Evolutionary conservation across 352 stramenopile species (phyloP), one percentile per base, ranked within the genome.

Genomic region (Phytophthora megakarya): DNA sequence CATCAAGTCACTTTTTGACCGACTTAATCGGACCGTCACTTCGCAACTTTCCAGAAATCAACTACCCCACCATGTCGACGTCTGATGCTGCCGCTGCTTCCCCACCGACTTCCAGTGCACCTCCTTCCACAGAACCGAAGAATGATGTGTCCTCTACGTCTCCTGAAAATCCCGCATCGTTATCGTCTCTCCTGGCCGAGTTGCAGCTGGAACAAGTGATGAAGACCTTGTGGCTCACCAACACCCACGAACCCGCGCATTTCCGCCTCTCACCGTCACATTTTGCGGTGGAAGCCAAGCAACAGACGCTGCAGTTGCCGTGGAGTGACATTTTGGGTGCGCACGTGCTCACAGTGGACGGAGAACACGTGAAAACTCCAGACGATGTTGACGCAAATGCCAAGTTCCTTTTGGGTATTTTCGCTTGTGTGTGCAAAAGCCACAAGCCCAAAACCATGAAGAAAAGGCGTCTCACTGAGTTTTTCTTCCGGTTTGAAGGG

Each of bases 301-400:
- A 51, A 7, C 46, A 55, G 39, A 53, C 23, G 12, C 45, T 84
- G 6, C 48, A 65, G 13, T 39, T 88, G 35, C 32, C 47, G 22
- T 90, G 81, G 81, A 48, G 45, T 16, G 76, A 86, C 43, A 68
- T 90, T 11, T 63, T 90, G 18, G 81, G 81, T 37, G 76, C 69
- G 3, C 81, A 90, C 63, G 56, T 89, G 49, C 61, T 83, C 50
- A 84, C 75, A 8, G 49, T 61, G 7, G 67, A 76, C 21, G 78
- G 78, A 13, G 72, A 78, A 30, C 76, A 75, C 40, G 45, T 88
- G 23, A 21, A 64, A 18, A 19, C 44, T 12, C 62, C 67, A 8
- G 22, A 67, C 22, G 66, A 73, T n/a, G 15, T 61, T 12, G 48
- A 49, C 18, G 26, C 47, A 6, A 40, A 59, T 9, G 46, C 55